These are phyloP conservation scores for Kwoniella bestiolae DNA, from an alignment of 768 basidiomycete genomes.

Conservation along the genomic window DNA sequence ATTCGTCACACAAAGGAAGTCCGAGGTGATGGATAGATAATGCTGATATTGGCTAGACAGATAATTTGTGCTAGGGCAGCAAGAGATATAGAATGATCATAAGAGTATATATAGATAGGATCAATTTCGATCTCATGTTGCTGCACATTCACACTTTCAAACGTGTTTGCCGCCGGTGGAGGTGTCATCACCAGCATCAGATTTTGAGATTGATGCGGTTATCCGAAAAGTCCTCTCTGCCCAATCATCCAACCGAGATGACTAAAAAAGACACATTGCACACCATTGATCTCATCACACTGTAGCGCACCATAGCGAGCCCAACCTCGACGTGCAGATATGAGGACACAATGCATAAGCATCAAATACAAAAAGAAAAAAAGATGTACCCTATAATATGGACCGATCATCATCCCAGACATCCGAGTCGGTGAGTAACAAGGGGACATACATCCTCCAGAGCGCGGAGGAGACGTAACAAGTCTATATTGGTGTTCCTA, in stretches of 20 bases:
- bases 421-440: slow-evolving; percentile 56
- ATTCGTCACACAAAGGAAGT: neutral
- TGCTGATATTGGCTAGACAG: neutral
- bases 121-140: slow-evolving; percentile 13
- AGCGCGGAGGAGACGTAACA: slow-evolving; percentile 15
- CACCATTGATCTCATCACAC: too few relatives aligned
- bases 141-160: neutral
- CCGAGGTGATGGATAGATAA: neutral
- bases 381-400: slow-evolving; percentile 49
- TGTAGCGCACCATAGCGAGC: too few relatives aligned
- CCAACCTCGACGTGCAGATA: neutral
- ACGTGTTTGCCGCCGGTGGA: slow-evolving; percentile 18
- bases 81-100: neutral
- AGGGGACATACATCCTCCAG: slow-evolving; percentile 50
- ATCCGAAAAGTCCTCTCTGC: slow-evolving; percentile 9
- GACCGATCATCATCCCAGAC: slow-evolving; percentile 45
- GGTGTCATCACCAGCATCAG: too few relatives aligned
- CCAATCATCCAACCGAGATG: slow-evolving; percentile 1
- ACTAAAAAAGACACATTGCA: neutral
- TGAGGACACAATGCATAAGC: neutral
- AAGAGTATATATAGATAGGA: neutral
- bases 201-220: neutral
- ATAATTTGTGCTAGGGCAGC: too few relatives aligned
- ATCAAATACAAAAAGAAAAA: neutral
- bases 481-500: slow-evolving; percentile 81